Conservation (phyloP, 176 grass and related monocot genomes). For the Musa beccarii region DNA sequence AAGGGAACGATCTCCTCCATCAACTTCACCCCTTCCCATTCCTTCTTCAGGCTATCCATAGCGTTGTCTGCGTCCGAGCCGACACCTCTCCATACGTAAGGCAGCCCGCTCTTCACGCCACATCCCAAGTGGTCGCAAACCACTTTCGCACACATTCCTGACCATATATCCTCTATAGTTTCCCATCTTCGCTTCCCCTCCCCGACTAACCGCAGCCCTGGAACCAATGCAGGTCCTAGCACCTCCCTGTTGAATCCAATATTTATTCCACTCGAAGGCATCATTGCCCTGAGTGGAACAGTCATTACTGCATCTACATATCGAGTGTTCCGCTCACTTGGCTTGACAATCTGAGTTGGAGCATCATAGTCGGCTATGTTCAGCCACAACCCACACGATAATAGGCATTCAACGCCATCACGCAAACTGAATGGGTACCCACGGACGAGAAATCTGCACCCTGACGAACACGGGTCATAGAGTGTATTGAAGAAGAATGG, state of each 20-base stretch:
- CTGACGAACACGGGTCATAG: conserved; percentile 51
- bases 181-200: conserved; percentile 84
- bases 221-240: conserved; percentile 63
- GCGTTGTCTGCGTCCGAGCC: conserved; percentile 38
- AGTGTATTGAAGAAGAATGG: conserved; percentile 26
- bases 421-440: conserved; percentile 92
- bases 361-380: conserved; percentile 80
- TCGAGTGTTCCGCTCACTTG: conserved; percentile 37
- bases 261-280: conserved; percentile 84
- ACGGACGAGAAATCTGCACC: conserved; percentile 92
- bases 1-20: conserved; percentile 77
- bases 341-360: conserved; percentile 78
- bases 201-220: conserved; percentile 50
- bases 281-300: conserved; percentile 58
- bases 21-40: conserved; percentile 71
- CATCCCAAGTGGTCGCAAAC: conserved; percentile 61
- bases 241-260: conserved; percentile 81
- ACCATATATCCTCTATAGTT: conserved; percentile 82
- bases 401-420: conserved; percentile 42
- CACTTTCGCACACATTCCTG: conserved; percentile 68
- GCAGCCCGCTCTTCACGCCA: conserved; percentile 77
- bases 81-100: conserved; percentile 73
- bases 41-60: conserved; percentile 69
- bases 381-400: conserved; percentile 89
- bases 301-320: conserved; percentile 98